Conservation (phyloP, 2,329 filamentous ascomycete genomes). For the Pleoardoris graminearum region DNA sequence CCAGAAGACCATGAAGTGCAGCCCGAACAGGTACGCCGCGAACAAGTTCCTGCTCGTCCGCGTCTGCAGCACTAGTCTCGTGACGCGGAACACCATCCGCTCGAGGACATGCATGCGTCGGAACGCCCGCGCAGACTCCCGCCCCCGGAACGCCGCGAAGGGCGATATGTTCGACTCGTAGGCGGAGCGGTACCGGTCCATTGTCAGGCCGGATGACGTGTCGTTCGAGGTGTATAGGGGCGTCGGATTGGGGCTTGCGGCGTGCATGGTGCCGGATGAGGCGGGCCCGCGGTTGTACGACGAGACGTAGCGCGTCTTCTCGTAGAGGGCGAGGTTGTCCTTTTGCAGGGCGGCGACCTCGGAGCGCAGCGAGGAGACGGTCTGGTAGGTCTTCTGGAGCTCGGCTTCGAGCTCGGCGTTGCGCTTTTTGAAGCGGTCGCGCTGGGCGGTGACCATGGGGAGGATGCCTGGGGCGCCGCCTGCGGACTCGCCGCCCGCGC, state of each 20-base stretch:
- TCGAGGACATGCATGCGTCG: constrained; percentile 92
- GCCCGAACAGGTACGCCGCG: constrained; percentile 83
- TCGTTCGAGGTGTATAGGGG: constrained; percentile 65
- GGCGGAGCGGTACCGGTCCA: constrained; percentile 85
- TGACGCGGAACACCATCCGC: constrained; percentile 85
- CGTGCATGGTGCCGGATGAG: constrained; percentile 56
- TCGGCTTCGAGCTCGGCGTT: constrained; percentile 90
- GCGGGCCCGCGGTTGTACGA: constrained; percentile 79
- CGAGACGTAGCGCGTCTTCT: constrained; percentile 95
- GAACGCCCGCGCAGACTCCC: constrained; percentile 87
- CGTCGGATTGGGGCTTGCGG: constrained; percentile 73
- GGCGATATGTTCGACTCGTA: constrained; percentile 96
- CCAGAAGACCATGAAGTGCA: constrained; percentile 86
- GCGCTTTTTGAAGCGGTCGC: constrained; percentile 97
- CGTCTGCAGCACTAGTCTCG: constrained; percentile 86
- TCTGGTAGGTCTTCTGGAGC: constrained; percentile 79
- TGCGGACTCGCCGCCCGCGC: constrained; percentile 69
- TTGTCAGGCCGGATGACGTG: constrained; percentile 65
- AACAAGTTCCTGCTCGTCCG: constrained; percentile 91
- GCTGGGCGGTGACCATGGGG: constrained; percentile 97
- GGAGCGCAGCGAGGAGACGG: constrained; percentile 81
- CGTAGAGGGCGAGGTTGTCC: constrained; percentile 93
- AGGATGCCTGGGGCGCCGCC: constrained; percentile 84
- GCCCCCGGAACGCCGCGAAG: constrained; percentile 92
- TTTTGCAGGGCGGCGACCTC: constrained; percentile 92